A percentile compares a stretch with the other conserved stretches of the same genome.
These are phyloP conservation scores for Hansfordia pulvinata DNA, from an alignment of 2,329 filamentous ascomycete genomes.

Conservation along the genomic window DNA sequence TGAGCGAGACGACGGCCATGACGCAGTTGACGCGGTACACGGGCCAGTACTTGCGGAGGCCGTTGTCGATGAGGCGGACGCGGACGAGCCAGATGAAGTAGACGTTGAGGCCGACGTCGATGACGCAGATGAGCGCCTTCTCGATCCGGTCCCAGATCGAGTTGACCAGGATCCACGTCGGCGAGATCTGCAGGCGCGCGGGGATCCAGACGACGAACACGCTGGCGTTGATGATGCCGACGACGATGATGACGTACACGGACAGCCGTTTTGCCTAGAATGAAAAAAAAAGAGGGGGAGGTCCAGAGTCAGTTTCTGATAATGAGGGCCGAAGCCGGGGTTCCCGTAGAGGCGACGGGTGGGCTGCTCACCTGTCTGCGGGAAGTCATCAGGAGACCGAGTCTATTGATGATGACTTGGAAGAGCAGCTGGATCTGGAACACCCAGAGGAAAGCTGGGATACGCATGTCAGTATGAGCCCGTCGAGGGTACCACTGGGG, in stretches of 20 bases:
- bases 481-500: no score
- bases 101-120: constrained; percentile 26
- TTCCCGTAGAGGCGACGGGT: constrained; percentile 19
- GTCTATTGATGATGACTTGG: constrained; percentile 32
- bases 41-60: constrained; percentile 25
- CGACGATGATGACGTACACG: constrained; percentile 18
- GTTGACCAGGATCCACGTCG: constrained; percentile 22
- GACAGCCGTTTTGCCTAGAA: no score
- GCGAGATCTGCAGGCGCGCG: constrained; percentile 20
- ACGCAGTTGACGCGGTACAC: constrained; percentile 25
- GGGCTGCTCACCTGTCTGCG: constrained; percentile 16
- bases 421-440: constrained; percentile 12
- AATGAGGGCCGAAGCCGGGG: no score
- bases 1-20: constrained; percentile 24
- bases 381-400: constrained; percentile 26
- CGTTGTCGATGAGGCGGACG: constrained; percentile 23
- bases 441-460: no score
- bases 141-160: constrained; percentile 28
- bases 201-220: constrained; percentile 32
- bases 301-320: no score
- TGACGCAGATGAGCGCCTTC: constrained; percentile 25
- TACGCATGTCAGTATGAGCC: no score
- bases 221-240: constrained; percentile 26
- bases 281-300: no score
- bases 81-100: constrained; percentile 26